phyloP scores from a whole-genome alignment of 2,329 filamentous ascomycete species.

The Hymenoscyphus repandus region DNA sequence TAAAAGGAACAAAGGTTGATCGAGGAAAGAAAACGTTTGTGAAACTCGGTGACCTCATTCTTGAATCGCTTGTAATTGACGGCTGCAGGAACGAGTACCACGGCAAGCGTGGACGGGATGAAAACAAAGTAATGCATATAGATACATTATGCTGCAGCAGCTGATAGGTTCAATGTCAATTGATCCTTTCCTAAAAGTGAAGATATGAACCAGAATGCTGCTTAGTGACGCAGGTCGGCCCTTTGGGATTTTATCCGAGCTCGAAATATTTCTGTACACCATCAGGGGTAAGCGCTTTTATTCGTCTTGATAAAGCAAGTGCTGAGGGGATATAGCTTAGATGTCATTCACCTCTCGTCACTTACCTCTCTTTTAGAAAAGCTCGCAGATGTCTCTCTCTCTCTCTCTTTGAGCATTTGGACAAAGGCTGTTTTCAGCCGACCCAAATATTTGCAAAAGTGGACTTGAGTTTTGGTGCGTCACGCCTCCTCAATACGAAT shows the following conservation, averaged over 20 bases:
- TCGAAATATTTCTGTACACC: not conserved
- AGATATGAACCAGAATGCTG: not conserved
- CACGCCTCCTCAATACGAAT: too few relatives aligned
- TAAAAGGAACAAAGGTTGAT: constrained; percentile 14
- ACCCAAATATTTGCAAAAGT: too few relatives aligned
- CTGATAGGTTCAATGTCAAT: not conserved
- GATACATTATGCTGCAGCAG: not conserved
- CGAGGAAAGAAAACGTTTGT: constrained; percentile 20
- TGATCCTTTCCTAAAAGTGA: not conserved
- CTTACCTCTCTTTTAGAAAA: too few relatives aligned
- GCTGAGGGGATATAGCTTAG: not conserved
- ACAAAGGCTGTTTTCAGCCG: too few relatives aligned
- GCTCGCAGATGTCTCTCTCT: too few relatives aligned
- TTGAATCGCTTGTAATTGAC: not conserved
- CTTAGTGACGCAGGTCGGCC: not conserved
- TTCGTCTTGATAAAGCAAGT: not conserved
- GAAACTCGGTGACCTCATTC: not conserved
- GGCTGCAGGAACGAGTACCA: constrained; percentile 19
- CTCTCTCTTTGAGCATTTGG: too few relatives aligned
- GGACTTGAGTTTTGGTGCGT: too few relatives aligned
- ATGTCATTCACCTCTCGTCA: not conserved
- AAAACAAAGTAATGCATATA: constrained; percentile 9
- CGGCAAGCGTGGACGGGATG: constrained; percentile 14
- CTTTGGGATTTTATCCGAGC: not conserved
- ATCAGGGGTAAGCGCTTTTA: not conserved